Percentiles rank a stretch among this genome's conserved stretches.
These are phyloP conservation scores for Aspergillus avenaceus DNA, from an alignment of 495 filamentous ascomycete species.

Conservation along the genomic window DNA sequence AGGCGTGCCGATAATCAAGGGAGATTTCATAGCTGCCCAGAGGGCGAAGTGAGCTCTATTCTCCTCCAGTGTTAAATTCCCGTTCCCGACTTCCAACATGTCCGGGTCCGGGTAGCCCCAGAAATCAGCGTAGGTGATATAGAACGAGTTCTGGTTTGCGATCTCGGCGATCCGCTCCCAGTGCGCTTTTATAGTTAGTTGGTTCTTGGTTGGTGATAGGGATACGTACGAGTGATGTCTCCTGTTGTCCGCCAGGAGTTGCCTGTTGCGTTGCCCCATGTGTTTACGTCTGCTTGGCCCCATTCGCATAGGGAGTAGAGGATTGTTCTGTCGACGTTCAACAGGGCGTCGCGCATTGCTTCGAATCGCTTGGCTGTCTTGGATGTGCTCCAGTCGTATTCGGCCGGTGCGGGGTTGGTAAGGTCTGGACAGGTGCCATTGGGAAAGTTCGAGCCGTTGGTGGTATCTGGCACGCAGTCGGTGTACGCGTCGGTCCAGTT, in stretches of 20 bases:
- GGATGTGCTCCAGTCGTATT: conserved; percentile 50
- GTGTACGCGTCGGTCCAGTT: conserved; percentile 40
- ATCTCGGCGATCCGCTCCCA: conserved; percentile 40
- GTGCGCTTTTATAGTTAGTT: conserved; percentile 20
- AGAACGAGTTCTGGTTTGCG: conserved; percentile 43
- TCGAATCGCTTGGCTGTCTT: conserved; percentile 50
- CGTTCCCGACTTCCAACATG: conserved; percentile 69
- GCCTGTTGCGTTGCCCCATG: conserved; percentile 48
- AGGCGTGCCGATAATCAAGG: conserved; percentile 53
- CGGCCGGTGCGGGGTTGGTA: conserved; percentile 34
- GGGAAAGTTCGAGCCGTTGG: conserved; percentile 14
- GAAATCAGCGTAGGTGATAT: conserved; percentile 45
- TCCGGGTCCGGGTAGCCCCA: conserved; percentile 59
- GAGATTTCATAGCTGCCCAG: conserved; percentile 57
- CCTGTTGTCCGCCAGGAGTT: conserved; percentile 54
- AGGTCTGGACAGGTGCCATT: conserved; percentile 41
- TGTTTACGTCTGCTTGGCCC: conserved; percentile 51
- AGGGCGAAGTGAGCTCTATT: conserved; percentile 48
- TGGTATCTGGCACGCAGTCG: conserved; percentile 31
- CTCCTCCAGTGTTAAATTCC: conserved; percentile 46
- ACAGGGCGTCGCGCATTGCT: conserved; percentile 59
- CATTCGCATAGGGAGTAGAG: conserved; percentile 65
- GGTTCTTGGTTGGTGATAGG: neutral
- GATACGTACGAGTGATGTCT: conserved; percentile 46
- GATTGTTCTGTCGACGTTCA: conserved; percentile 49